Conservation (phyloP, 768 basidiomycete species). For the Kockovaella imperatae region DNA sequence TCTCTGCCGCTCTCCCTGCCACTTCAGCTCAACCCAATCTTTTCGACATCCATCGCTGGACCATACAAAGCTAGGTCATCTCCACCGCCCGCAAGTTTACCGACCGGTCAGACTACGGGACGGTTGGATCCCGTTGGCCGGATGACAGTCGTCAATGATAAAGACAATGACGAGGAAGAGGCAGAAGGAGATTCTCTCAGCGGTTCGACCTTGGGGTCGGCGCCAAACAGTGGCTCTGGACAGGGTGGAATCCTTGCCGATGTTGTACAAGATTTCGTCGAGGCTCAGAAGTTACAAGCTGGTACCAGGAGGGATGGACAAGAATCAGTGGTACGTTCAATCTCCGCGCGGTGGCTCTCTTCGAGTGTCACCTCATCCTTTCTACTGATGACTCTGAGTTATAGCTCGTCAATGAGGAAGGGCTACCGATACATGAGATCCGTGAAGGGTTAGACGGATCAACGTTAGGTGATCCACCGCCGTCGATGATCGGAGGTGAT, state of each 20-base stretch:
- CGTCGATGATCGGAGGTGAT: constrained; percentile 15
- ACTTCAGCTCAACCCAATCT: too few species aligned
- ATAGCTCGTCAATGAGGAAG: constrained; percentile 30
- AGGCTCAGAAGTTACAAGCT: too few species aligned
- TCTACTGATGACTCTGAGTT: neutral
- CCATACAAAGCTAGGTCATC: too few species aligned
- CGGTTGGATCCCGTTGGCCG: too few species aligned
- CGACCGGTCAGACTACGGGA: too few species aligned
- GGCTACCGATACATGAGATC: constrained; percentile 36
- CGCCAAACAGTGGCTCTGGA: neutral
- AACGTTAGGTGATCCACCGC: too few species aligned
- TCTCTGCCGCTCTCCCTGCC: too few species aligned
- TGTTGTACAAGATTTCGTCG: neutral
- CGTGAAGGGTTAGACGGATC: constrained; percentile 21
- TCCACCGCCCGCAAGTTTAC: too few species aligned
- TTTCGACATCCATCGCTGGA: too few species aligned
- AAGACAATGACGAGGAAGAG: too few species aligned
- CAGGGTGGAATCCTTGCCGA: neutral
- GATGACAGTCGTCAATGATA: too few species aligned
- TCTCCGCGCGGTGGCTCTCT: neutral
- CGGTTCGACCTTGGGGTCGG: neutral
- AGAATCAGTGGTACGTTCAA: neutral
- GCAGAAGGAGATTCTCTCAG: too few species aligned
- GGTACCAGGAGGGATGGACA: neutral
- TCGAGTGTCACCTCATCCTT: neutral